Conservation (phyloP, 257 asterid genomes). For the Galeopsis tetrahit region DNA sequence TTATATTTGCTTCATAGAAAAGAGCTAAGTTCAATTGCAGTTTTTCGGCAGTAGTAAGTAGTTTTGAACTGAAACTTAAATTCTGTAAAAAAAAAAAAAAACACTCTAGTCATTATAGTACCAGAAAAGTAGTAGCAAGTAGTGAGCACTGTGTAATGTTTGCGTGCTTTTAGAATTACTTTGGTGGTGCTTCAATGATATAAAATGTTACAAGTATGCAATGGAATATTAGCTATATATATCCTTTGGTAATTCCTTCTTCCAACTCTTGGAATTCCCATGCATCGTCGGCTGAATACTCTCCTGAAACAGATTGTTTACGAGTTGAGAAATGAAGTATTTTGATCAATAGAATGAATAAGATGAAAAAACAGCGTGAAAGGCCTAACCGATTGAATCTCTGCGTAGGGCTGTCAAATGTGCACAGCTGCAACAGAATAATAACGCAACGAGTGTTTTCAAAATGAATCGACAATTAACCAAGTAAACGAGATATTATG, state of each 20-base stretch:
- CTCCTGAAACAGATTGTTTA: constrained; percentile 53
- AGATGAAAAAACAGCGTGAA: background rate
- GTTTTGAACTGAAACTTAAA: background rate
- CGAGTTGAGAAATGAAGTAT: background rate
- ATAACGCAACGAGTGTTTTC: no score
- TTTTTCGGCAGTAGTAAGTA: background rate
- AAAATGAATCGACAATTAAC: no score
- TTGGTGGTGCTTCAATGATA: background rate
- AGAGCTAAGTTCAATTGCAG: constrained; percentile 2
- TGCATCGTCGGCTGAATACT: constrained; percentile 84
- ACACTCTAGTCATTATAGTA: background rate
- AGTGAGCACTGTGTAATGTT: no score
- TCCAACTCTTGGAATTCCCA: constrained; percentile 95
- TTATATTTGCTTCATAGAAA: constrained; percentile 15
- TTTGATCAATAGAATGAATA: background rate
- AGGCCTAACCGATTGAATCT: constrained; percentile 81
- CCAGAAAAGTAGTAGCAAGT: background rate
- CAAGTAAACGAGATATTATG: background rate
- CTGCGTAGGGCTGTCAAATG: constrained; percentile 90
- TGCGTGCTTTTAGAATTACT: no score
- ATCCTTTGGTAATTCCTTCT: constrained; percentile 74
- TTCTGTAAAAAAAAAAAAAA: background rate
- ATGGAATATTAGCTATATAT: constrained; percentile 44
- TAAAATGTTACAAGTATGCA: background rate
- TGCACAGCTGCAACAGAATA: constrained; percentile 72